Conservation (phyloP, 495 filamentous ascomycete species). For the Aspergillus cristatus region DNA sequence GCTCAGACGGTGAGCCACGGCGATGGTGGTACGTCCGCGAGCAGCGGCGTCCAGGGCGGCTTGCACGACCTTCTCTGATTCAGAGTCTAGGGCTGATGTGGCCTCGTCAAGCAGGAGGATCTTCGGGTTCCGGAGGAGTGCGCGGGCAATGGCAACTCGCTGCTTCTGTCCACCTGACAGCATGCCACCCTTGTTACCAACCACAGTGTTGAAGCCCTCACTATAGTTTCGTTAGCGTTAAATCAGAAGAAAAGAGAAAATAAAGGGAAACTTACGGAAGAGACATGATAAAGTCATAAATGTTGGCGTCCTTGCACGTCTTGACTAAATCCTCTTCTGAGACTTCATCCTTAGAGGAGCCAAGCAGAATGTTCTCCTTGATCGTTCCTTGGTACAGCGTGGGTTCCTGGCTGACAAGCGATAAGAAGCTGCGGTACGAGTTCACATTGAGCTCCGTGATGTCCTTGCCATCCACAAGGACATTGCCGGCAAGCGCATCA, state of each 20-base stretch:
- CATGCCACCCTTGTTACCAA: conserved; percentile 69
- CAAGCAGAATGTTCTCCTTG: conserved; percentile 72
- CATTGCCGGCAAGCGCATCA: conserved; percentile 61
- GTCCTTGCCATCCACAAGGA: conserved; percentile 66
- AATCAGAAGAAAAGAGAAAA: conserved; percentile 4
- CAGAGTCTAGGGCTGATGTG: conserved; percentile 71
- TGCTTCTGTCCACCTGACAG: conserved; percentile 82
- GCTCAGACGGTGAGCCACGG: conserved; percentile 67
- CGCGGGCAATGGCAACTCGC: conserved; percentile 67
- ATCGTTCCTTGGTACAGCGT: conserved; percentile 82
- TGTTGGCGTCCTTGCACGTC: conserved; percentile 82
- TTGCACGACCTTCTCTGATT: conserved; percentile 77
- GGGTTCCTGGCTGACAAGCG: conserved; percentile 80
- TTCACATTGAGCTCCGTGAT: conserved; percentile 68
- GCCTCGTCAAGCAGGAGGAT: conserved; percentile 74
- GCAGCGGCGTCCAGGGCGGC: conserved; percentile 68
- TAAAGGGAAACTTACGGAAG: conserved; percentile 35
- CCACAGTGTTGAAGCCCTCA: conserved; percentile 66
- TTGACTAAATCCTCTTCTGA: conserved; percentile 60
- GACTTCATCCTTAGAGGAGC: conserved; percentile 51
- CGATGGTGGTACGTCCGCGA: conserved; percentile 66
- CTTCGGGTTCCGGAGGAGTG: conserved; percentile 61
- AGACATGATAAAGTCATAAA: conserved; percentile 82
- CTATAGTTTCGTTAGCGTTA: conserved; percentile 26
- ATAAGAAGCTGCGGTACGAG: conserved; percentile 64